Base-by-base conservation (phyloP, 2,329 filamentous ascomycete species). In the Epichloe sibirici region DNA sequence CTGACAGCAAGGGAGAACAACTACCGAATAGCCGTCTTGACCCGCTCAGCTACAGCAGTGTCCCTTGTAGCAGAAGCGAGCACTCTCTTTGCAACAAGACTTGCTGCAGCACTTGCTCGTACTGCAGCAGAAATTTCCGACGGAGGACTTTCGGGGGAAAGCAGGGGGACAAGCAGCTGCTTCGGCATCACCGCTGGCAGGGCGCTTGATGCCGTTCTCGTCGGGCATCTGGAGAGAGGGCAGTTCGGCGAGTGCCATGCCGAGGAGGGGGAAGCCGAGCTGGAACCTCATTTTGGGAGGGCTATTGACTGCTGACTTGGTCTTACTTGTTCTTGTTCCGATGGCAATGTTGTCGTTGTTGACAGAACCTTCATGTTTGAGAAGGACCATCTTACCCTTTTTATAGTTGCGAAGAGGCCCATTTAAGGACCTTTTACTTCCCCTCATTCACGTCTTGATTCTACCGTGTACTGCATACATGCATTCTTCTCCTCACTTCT, bases 1-100 rank as follows among this genome's bases (percentile, higher is more conserved):
- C 42, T 44, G 13, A 44, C 21, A 44, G 42, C 42, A 44, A 21
- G 42, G 3, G 11, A 44, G 42, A 44, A 4, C 8, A 9, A 25
- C 3, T 23, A 5, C 42, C 9, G 11, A 44, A 44, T 23, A 5
- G 21, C 21, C 17, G 2, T 5, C 28, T 31, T 23, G 21, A 3
- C 21, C n/a, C 21, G 40, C 46, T 49, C 49, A 56, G n/a, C 13
- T 13, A 38, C 52, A 56, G 52, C 54, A 56, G 38, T 56, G 40
- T 23, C 54, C 54, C 11, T 53, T n/a, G 44, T 39, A 23, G 52
- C 54, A 56, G 52, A 7, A 56, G 6, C 6, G 38, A 34, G 54
- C 52, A 8, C 13, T 38, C 15, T 54, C 43, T 39, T 31, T 7
- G 47, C 54, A 56, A 52, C 54, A 56, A 7, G 54, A 54, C n/a